phyloP scores from a whole-genome alignment of 176 grass and related monocot species.

The Oryza nivara region DNA sequence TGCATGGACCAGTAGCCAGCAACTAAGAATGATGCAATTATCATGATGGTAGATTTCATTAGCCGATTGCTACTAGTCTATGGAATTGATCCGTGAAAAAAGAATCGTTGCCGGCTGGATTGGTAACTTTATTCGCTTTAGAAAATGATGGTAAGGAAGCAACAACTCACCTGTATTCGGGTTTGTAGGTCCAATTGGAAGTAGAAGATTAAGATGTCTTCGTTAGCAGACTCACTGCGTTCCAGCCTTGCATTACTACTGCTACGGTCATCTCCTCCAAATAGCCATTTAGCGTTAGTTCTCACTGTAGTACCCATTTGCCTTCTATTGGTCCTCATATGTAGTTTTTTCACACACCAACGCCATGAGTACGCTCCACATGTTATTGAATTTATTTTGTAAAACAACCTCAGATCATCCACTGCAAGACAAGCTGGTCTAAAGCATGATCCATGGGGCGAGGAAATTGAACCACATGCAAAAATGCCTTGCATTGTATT shows the following conservation, averaged over 20 bases:
- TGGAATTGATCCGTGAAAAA: not conserved
- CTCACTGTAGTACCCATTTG: conserved; percentile 25
- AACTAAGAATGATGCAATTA: not conserved
- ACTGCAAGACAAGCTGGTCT: conserved; percentile 36
- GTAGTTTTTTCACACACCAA: conserved; percentile 32
- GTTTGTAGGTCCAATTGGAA: conserved; percentile 93
- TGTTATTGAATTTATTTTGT: conserved; percentile 34
- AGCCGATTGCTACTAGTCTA: not conserved
- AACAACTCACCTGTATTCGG: conserved; percentile 66
- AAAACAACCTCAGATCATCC: conserved; percentile 36
- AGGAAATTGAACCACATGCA: conserved; percentile 48
- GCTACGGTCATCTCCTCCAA: conserved; percentile 61
- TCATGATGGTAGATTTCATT: not conserved
- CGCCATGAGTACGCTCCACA: conserved; percentile 32
- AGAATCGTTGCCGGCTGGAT: not conserved
- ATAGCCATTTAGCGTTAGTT: conserved; percentile 57
- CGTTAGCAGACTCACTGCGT: conserved; percentile 88
- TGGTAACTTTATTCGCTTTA: conserved; percentile 17
- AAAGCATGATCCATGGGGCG: conserved; percentile 46
- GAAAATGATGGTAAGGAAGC: conserved; percentile 19
- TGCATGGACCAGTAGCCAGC: not conserved
- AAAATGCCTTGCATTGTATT: conserved; percentile 66
- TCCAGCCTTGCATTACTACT: conserved; percentile 66
- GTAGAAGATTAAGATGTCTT: conserved; percentile 96
- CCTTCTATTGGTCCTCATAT: conserved; percentile 14